These are phyloP conservation scores for Xylaria sp. DNA, from an alignment of 2,329 filamentous ascomycete species.

Conservation along the genomic window DNA sequence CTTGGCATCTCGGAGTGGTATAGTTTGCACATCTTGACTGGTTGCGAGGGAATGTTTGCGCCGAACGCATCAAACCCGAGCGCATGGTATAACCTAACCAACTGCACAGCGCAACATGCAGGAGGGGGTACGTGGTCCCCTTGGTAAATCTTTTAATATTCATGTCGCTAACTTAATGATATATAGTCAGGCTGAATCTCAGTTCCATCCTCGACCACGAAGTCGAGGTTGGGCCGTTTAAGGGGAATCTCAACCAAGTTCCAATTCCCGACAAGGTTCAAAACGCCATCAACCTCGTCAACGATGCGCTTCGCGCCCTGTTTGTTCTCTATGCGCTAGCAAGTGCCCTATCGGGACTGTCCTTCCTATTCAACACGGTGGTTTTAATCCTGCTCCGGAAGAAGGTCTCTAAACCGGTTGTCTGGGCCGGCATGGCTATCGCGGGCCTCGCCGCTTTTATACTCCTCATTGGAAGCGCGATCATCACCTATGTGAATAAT, in stretches of 20 bases:
- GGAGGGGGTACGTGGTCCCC: slow-evolving; percentile 52
- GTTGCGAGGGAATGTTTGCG: slow-evolving; percentile 59
- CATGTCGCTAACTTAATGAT: slow-evolving; percentile 21
- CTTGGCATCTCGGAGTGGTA: slow-evolving; percentile 64
- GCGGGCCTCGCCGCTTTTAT: slow-evolving; percentile 52
- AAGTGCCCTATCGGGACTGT: slow-evolving; percentile 56
- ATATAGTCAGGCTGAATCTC: slow-evolving; percentile 57
- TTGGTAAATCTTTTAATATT: not conserved
- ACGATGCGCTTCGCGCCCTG: slow-evolving; percentile 59
- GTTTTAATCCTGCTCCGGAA: slow-evolving; percentile 46
- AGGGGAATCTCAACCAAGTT: slow-evolving; percentile 59
- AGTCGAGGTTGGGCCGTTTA: slow-evolving; percentile 57
- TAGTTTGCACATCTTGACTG: slow-evolving; percentile 61
- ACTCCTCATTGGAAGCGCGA: slow-evolving; percentile 56
- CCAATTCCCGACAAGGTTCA: slow-evolving; percentile 58
- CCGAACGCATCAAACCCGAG: slow-evolving; percentile 55
- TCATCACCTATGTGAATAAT: slow-evolving; percentile 58
- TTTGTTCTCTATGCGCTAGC: slow-evolving; percentile 62
- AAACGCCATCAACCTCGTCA: slow-evolving; percentile 61
- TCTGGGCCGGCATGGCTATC: slow-evolving; percentile 54
- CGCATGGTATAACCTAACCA: slow-evolving; percentile 56
- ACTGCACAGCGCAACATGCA: slow-evolving; percentile 56
- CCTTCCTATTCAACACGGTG: slow-evolving; percentile 55
- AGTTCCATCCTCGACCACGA: slow-evolving; percentile 59
- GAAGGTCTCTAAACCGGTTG: slow-evolving; percentile 36